These are phyloP conservation scores for Rhytidiadelphus loreus DNA, from an alignment of 225 moss, liverwort and hornwort genomes.

Conservation along the genomic window DNA sequence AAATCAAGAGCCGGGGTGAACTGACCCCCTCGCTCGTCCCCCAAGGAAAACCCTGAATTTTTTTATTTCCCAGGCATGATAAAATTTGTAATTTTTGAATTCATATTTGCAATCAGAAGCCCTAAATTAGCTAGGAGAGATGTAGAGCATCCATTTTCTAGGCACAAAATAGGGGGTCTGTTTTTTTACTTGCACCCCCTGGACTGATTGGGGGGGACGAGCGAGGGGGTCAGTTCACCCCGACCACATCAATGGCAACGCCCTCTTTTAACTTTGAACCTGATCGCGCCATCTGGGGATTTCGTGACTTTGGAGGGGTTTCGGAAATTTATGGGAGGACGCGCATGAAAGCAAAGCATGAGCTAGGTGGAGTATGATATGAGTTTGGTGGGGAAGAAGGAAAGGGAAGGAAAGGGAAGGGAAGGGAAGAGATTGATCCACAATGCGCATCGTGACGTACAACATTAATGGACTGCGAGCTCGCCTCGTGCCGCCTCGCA, in stretches of 20 bases:
- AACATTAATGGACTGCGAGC: slow-evolving; percentile 59
- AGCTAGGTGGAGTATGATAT: neutral
- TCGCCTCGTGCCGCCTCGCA: slow-evolving; percentile 45
- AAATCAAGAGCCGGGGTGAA: too few species aligned
- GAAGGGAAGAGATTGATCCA: neutral
- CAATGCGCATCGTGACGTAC: slow-evolving; percentile 57
- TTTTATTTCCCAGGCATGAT: too few species aligned
- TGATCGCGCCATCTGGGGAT: neutral
- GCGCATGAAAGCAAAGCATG: neutral
- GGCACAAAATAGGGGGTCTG: too few species aligned
- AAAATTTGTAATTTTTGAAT: too few species aligned
- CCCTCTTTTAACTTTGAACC: neutral
- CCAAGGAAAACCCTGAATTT: too few species aligned
- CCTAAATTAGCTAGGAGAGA: too few species aligned
- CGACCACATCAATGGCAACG: neutral
- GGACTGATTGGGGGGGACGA: too few species aligned
- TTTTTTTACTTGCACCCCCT: too few species aligned
- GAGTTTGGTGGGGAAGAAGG: neutral
- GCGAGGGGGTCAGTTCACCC: too few species aligned
- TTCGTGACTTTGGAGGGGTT: neutral
- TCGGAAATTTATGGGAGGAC: neutral
- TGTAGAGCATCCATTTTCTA: too few species aligned
- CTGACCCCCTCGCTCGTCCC: too few species aligned
- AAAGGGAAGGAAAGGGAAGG: neutral
- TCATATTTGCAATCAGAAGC: too few species aligned